These are phyloP conservation scores for Epichloe gansuensis DNA, from an alignment of 2,329 filamentous ascomycete genomes.

Conservation along the genomic window DNA sequence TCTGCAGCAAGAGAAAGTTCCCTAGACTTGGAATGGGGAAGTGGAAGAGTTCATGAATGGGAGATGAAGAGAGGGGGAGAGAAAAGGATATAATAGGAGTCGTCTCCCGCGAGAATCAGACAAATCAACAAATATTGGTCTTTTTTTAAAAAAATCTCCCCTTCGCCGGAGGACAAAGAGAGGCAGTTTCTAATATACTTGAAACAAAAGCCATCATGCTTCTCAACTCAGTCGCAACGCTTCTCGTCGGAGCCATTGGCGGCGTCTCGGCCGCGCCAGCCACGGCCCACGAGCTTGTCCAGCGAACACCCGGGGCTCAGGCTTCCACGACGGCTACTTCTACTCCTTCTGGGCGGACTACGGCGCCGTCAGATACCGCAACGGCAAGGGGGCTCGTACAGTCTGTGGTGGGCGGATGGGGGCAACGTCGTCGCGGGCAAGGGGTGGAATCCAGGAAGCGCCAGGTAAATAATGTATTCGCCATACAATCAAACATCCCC, in stretches of 20 bases:
- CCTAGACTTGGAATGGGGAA: too few relatives aligned
- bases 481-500: too few relatives aligned
- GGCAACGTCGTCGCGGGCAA: conserved; percentile 47
- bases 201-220: background rate
- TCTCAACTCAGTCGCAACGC: background rate
- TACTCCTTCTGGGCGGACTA: background rate
- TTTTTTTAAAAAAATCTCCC: background rate
- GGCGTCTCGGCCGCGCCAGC: background rate
- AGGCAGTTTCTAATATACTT: background rate
- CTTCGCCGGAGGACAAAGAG: background rate
- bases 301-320: background rate
- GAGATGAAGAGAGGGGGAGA: background rate
- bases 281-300: background rate
- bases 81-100: background rate
- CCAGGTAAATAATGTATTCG: conserved; percentile 25
- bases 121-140: background rate
- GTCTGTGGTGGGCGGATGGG: conserved; percentile 26
- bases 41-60: background rate
- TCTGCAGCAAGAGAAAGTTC: too few relatives aligned
- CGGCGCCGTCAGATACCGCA: background rate
- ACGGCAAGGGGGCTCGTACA: background rate
- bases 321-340: background rate
- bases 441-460: conserved; percentile 42
- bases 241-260: background rate
- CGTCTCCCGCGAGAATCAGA: too few relatives aligned